Conservation (phyloP, 257 asterid species). For the Solanum sejunctum region DNA sequence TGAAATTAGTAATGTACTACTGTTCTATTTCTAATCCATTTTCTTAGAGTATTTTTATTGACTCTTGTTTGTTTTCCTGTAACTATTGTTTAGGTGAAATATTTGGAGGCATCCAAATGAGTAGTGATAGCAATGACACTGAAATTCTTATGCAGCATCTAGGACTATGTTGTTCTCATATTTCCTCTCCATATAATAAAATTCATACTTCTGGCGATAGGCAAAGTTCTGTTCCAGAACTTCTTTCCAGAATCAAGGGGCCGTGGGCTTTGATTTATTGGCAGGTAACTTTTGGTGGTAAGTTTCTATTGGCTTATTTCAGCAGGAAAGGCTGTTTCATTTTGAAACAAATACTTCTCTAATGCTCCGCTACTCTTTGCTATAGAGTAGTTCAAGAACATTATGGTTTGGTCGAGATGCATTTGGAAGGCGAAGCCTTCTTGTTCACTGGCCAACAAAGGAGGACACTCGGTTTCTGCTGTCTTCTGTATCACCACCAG, state of each 20-base stretch:
- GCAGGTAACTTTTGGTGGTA: slow-evolving; percentile 95
- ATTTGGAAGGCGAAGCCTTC: slow-evolving; percentile 90
- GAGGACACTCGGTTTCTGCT: slow-evolving; percentile 67
- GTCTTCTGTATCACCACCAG: slow-evolving; percentile 77
- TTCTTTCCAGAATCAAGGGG: slow-evolving; percentile 81
- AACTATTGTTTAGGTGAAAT: slow-evolving; percentile 52
- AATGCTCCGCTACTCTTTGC: background rate
- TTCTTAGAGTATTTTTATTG: background rate
- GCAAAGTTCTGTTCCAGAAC: slow-evolving; percentile 41
- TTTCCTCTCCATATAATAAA: slow-evolving; percentile 22
- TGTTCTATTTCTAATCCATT: background rate
- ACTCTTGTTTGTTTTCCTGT: background rate
- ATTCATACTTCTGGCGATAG: slow-evolving; percentile 26
- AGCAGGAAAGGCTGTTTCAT: background rate
- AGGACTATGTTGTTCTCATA: slow-evolving; percentile 43
- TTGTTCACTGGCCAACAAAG: slow-evolving; percentile 87
- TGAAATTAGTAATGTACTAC: background rate
- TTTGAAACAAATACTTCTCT: background rate
- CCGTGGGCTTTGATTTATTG: slow-evolving; percentile 96
- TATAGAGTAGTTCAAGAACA: slow-evolving; percentile 68
- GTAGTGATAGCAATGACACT: slow-evolving; percentile 50
- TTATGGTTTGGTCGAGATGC: slow-evolving; percentile 99
- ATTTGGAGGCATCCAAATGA: slow-evolving; percentile 59
- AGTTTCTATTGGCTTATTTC: slow-evolving; percentile 33
- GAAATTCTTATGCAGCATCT: slow-evolving; percentile 70